Conservation (phyloP, 179 eudicot species). For the Amaranthus tricolor region DNA sequence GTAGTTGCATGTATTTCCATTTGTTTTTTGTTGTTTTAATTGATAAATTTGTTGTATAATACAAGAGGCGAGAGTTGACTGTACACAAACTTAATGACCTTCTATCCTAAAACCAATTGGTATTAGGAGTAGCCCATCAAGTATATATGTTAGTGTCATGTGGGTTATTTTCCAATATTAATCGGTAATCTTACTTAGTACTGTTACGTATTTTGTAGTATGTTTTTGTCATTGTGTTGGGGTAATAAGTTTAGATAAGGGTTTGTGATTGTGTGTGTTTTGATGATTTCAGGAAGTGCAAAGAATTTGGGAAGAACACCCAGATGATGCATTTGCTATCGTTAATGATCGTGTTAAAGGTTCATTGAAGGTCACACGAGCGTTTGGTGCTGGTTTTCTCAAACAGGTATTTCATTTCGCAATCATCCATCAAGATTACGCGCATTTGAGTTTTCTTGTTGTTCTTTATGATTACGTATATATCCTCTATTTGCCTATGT, state of each 20-base stretch:
- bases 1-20: slow-evolving; percentile 22
- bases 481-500: background rate
- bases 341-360: slow-evolving; percentile 86
- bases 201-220: background rate
- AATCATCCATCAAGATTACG: background rate
- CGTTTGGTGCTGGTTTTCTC: slow-evolving; percentile 93
- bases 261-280: background rate
- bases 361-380: slow-evolving; percentile 83
- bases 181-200: background rate
- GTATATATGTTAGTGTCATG: no score
- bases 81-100: no score
- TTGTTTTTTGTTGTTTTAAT: no score
- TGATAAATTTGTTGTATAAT: no score
- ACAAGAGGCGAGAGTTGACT: no score
- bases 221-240: no score
- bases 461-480: background rate
- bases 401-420: slow-evolving; percentile 62
- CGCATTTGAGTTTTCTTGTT: background rate
- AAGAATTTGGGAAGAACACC: slow-evolving; percentile 69
- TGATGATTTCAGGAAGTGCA: slow-evolving; percentile 58
- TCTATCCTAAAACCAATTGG: no score
- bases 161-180: no score
- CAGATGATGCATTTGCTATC: slow-evolving; percentile 60
- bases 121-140: no score
- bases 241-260: no score